Percentiles rank a stretch among this genome's conserved stretches.
phyloP scores from a whole-genome alignment of 768 basidiomycete genomes.

The Leccinum disarticulatum region DNA sequence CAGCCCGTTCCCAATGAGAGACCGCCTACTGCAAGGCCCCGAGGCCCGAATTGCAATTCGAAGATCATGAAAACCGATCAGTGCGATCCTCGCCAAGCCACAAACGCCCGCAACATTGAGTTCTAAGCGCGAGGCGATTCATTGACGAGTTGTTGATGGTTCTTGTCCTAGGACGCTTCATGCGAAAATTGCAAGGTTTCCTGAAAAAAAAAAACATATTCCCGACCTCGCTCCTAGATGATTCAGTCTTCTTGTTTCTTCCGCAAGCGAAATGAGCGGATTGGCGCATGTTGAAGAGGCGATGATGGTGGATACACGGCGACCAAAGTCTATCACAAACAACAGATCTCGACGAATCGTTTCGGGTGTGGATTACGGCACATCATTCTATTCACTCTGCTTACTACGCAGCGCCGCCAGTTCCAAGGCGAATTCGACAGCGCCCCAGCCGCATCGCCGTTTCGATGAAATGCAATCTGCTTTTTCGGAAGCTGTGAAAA shows the following conservation, averaged over 20 bases:
- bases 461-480: background rate
- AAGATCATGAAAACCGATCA: background rate
- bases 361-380: background rate
- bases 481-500: conserved; percentile 4
- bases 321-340: background rate
- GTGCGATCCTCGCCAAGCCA: background rate
- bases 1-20: background rate
- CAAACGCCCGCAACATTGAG: background rate
- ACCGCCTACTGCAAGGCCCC: background rate
- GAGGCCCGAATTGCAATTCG: background rate
- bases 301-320: background rate
- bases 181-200: too few species aligned
- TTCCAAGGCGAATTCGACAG: background rate
- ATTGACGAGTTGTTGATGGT: background rate
- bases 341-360: too few species aligned
- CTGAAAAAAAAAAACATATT: background rate
- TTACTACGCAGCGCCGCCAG: background rate
- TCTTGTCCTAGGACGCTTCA: background rate
- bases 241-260: background rate
- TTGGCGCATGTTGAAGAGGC: background rate
- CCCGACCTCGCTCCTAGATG: background rate
- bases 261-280: background rate
- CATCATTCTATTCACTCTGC: background rate
- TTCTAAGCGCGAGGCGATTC: background rate
- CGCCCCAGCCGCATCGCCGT: conserved; percentile 6